phyloP scores from a whole-genome alignment of 805 yeast genomes.

The Wickerhamomyces subpelliculosus region DNA sequence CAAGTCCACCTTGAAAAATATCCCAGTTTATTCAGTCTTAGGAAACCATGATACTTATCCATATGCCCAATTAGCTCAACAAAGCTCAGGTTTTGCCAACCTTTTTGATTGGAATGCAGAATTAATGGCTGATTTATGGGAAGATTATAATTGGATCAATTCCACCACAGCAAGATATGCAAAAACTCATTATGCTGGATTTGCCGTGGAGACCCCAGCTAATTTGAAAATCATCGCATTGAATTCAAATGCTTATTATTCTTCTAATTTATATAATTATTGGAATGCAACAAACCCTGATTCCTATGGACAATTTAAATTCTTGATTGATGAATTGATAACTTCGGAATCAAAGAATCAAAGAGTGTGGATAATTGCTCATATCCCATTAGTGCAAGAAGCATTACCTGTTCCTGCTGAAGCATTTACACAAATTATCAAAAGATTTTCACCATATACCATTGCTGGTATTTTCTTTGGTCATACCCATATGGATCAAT shows the following conservation, averaged over 20 bases:
- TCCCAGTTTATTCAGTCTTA: constrained; percentile 52
- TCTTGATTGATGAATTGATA: constrained; percentile 51
- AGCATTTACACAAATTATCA: constrained; percentile 48
- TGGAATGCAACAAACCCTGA: constrained; percentile 48
- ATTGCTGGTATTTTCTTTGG: constrained; percentile 68
- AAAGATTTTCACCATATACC: constrained; percentile 61
- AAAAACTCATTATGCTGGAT: constrained; percentile 52
- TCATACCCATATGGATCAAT: constrained; percentile 66
- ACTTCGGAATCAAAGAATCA: constrained; percentile 51
- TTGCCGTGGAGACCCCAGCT: constrained; percentile 43
- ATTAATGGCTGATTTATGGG: neutral
- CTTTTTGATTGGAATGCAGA: neutral
- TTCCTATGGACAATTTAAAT: constrained; percentile 55
- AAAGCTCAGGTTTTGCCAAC: constrained; percentile 29
- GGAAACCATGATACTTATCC: constrained; percentile 70
- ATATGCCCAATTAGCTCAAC: constrained; percentile 53
- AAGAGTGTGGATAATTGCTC: constrained; percentile 70
- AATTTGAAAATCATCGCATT: constrained; percentile 57
- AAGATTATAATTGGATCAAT: neutral
- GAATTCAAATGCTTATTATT: constrained; percentile 65
- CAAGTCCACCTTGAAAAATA: constrained; percentile 27
- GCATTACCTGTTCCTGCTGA: constrained; percentile 56
- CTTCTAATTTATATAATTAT: constrained; percentile 52
- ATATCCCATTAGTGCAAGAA: constrained; percentile 55
- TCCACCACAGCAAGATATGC: neutral